A percentile compares a stretch with the other conserved stretches of the same genome.
Evolutionary conservation across 2,329 filamentous ascomycete genomes (phyloP).

Genomic region (Phialocephala subalpina): DNA sequence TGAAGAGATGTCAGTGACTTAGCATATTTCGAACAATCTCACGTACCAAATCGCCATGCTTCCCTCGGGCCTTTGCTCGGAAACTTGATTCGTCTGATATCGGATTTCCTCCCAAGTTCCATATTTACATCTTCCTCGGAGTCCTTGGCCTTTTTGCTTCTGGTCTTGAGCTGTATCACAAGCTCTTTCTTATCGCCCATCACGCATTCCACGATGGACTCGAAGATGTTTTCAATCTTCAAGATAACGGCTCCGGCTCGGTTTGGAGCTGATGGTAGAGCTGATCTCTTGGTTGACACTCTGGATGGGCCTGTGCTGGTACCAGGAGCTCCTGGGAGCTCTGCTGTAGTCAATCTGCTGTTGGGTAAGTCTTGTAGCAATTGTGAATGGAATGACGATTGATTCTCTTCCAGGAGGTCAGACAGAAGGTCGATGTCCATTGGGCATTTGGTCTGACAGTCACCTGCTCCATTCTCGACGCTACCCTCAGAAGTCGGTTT

Average conservation of each 20-base stretch:
- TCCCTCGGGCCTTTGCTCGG: constrained; percentile 58
- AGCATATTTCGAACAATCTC: constrained; percentile 21
- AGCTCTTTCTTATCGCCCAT: constrained; percentile 52
- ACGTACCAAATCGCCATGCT: constrained; percentile 60
- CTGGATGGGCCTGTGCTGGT: background rate
- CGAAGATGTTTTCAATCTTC: constrained; percentile 64
- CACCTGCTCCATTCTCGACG: constrained; percentile 2
- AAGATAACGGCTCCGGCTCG: constrained; percentile 49
- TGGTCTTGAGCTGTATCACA: constrained; percentile 55
- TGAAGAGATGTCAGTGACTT: constrained; percentile 42
- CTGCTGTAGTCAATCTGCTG: constrained; percentile 18
- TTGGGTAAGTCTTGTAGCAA: constrained; percentile 37
- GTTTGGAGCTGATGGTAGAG: background rate
- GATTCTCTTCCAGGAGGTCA: background rate
- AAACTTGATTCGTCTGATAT: constrained; percentile 46
- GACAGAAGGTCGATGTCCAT: constrained; percentile 7
- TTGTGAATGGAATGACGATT: background rate
- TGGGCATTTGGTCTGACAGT: background rate
- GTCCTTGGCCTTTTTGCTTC: constrained; percentile 28
- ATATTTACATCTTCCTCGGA: constrained; percentile 3
- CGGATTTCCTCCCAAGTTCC: background rate
- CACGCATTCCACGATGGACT: constrained; percentile 58
- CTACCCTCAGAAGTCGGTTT: background rate
- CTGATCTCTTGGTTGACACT: background rate
- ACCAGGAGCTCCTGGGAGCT: too few relatives aligned